Conservation (phyloP, 2,329 filamentous ascomycete genomes). For the Botrytis paeoniae region DNA sequence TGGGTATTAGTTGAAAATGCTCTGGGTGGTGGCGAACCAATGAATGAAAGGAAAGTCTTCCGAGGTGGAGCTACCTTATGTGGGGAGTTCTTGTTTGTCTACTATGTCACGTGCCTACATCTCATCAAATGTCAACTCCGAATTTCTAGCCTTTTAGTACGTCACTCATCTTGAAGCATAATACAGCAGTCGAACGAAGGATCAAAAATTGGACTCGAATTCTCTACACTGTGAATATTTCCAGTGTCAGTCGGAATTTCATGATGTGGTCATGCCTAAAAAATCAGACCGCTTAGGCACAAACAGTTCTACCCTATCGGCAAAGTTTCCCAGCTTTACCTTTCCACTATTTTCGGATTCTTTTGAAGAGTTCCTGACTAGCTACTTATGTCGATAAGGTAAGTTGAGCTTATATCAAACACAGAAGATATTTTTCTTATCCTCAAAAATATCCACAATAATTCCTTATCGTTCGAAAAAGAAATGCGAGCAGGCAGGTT, state of each 20-base stretch:
- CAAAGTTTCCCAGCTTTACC: constrained; percentile 4
- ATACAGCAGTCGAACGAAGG: not conserved
- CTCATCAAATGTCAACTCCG: too few species aligned
- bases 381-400: not conserved
- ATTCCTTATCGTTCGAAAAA: not conserved
- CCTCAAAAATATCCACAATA: not conserved
- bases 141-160: not conserved
- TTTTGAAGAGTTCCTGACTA: not conserved
- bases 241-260: not conserved
- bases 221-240: not conserved
- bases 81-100: too few species aligned
- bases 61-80: not conserved
- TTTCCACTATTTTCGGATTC: not conserved
- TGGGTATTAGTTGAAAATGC: not conserved
- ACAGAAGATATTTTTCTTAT: not conserved
- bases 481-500: constrained; percentile 1
- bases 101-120: not conserved
- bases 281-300: not conserved
- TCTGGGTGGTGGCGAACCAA: not conserved
- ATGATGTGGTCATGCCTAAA: not conserved
- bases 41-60: not conserved
- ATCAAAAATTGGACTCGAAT: not conserved
- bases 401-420: constrained; percentile 7
- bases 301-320: not conserved
- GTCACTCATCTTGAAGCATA: not conserved